These are phyloP conservation scores for Chaetoceros muelleri DNA, from an alignment of 108 stramenopile species.

Conservation along the genomic window DNA sequence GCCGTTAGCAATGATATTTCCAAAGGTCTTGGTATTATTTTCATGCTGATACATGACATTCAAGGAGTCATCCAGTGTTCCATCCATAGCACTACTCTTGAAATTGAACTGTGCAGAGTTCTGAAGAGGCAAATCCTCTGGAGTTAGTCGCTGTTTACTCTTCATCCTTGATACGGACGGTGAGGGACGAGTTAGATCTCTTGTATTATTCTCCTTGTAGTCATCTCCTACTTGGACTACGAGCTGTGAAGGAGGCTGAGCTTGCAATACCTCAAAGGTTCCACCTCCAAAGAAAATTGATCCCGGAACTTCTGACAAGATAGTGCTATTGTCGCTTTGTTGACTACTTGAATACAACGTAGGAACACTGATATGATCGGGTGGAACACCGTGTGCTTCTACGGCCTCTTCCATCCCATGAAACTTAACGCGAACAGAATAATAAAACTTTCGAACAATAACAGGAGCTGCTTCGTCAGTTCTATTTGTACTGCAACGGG, in stretches of 20 bases:
- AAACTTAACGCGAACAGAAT: background rate
- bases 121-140: background rate
- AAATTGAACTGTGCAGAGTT: background rate
- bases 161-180: background rate
- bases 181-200: background rate
- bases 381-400: background rate
- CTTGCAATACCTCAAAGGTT: background rate
- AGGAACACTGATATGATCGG: background rate
- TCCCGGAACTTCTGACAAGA: background rate
- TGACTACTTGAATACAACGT: background rate
- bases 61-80: background rate
- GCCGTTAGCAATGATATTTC: background rate
- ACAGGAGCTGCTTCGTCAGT: background rate
- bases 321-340: background rate
- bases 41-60: slow-evolving; percentile 1
- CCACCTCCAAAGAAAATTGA: background rate
- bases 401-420: background rate
- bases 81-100: background rate
- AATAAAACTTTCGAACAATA: background rate
- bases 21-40: background rate
- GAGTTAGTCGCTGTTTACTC: background rate
- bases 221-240: background rate
- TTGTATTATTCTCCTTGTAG: background rate
- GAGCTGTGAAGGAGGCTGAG: no score
- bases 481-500: background rate